These are phyloP conservation scores for Fusarium paranaense DNA, from an alignment of 2,329 filamentous ascomycete species.

Conservation along the genomic window DNA sequence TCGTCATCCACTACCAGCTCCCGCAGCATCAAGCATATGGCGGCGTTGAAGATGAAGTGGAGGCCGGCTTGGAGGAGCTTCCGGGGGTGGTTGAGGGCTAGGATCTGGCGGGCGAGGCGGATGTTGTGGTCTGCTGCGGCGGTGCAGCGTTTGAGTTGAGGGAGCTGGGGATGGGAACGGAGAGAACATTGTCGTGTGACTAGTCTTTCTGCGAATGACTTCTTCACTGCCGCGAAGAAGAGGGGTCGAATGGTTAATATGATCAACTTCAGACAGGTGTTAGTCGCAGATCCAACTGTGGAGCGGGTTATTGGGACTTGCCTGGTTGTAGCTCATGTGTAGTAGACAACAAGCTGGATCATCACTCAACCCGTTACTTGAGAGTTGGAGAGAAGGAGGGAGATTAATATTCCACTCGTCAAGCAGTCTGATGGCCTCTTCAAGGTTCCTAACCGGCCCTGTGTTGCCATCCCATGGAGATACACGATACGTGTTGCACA, in stretches of 20 bases:
- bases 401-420: slow-evolving; percentile 55
- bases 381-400: slow-evolving; percentile 53
- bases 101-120: slow-evolving; percentile 55
- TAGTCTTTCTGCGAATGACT: slow-evolving; percentile 56
- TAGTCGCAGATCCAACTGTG: neutral
- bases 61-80: slow-evolving; percentile 59
- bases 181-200: slow-evolving; percentile 45
- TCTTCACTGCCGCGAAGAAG: slow-evolving; percentile 61
- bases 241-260: slow-evolving; percentile 61
- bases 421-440: slow-evolving; percentile 56
- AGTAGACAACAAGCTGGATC: slow-evolving; percentile 59
- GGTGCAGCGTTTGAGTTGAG: slow-evolving; percentile 54
- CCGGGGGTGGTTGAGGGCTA: slow-evolving; percentile 49
- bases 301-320: neutral
- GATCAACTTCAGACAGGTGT: slow-evolving; percentile 49
- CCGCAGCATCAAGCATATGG: slow-evolving; percentile 60
- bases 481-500: slow-evolving; percentile 59
- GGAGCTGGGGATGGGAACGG: slow-evolving; percentile 38
- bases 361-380: slow-evolving; percentile 48
- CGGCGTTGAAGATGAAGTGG: slow-evolving; percentile 64
- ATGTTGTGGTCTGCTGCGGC: slow-evolving; percentile 60
- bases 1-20: slow-evolving; percentile 50
- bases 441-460: slow-evolving; percentile 49
- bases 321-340: slow-evolving; percentile 63
- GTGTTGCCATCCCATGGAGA: slow-evolving; percentile 46